These are phyloP conservation scores for Guyanaporus albipodus DNA, from an alignment of 768 basidiomycete species.

Conservation along the genomic window DNA sequence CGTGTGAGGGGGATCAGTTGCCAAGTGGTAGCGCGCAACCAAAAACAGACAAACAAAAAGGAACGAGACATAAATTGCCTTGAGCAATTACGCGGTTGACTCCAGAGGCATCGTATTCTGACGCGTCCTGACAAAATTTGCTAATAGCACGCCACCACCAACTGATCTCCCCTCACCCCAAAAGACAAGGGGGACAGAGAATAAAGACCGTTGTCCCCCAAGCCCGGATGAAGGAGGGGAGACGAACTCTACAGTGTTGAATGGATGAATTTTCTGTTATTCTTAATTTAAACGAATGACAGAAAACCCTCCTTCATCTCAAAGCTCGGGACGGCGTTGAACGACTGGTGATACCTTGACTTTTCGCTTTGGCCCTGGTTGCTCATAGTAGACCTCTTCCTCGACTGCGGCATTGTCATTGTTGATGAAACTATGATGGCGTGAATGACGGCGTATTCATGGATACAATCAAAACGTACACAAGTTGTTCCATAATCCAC, in stretches of 20 bases:
- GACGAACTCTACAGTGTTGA: conserved; percentile 68
- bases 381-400: conserved; percentile 80
- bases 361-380: conserved; percentile 64
- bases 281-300: conserved; percentile 33
- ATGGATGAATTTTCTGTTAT: conserved; percentile 21
- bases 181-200: conserved; percentile 72
- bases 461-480: conserved; percentile 46
- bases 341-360: conserved; percentile 84
- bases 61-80: conserved; percentile 34
- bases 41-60: conserved; percentile 15
- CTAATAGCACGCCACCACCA: conserved; percentile 25
- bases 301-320: conserved; percentile 82
- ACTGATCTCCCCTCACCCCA: conserved; percentile 35
- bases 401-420: conserved; percentile 66
- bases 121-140: conserved; percentile 33
- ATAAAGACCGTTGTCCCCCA: conserved; percentile 75
- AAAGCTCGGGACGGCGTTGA: conserved; percentile 88
- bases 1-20: conserved; percentile 33
- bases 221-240: conserved; percentile 87
- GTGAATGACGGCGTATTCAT: conserved; percentile 1
- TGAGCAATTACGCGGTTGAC: conserved; percentile 26
- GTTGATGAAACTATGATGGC: conserved; percentile 52
- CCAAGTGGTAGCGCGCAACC: conserved; percentile 33
- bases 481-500: conserved; percentile 92
- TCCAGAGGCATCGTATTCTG: conserved; percentile 22